Evolutionary conservation across 1,284 basidiomycete species (phyloP).

Genomic region (Malassezia psittaci): DNA sequence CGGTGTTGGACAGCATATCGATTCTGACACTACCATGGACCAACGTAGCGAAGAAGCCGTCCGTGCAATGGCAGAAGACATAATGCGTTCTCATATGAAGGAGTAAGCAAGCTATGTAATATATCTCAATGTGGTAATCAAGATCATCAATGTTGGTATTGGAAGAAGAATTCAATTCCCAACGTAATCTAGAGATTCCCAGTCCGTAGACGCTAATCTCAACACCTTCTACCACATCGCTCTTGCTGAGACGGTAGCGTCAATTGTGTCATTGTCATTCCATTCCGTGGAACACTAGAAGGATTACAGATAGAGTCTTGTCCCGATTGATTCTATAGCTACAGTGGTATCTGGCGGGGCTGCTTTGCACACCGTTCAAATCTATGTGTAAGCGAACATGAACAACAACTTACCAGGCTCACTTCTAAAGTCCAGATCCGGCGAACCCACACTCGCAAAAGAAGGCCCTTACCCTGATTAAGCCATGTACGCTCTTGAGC

Average conservation of each 20-base stretch:
- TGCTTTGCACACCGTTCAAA: background rate
- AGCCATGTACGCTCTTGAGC: conserved; percentile 33
- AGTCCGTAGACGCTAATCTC: background rate
- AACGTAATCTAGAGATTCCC: too few relatives aligned
- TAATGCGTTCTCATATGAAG: conserved; percentile 5
- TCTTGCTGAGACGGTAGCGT: background rate
- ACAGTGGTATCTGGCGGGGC: background rate
- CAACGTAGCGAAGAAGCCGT: conserved; percentile 9
- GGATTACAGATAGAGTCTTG: too few relatives aligned
- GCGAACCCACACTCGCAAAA: conserved; percentile 68
- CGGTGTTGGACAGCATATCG: conserved; percentile 11
- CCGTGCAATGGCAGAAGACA: conserved; percentile 13
- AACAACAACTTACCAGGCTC: conserved; percentile 58
- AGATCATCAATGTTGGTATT: background rate
- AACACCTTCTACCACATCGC: background rate
- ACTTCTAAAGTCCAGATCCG: conserved; percentile 98
- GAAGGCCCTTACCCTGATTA: conserved; percentile 32
- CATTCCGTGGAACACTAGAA: too few relatives aligned
- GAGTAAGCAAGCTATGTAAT: background rate
- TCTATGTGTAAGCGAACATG: background rate
- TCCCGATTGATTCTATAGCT: background rate
- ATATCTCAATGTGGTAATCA: background rate
- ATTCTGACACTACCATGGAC: background rate
- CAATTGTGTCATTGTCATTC: too few relatives aligned
- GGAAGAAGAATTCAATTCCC: background rate